A percentile compares a stretch with the other conserved stretches of the same genome.
Conservation (phyloP, 495 filamentous ascomycete species). For the Massariosphaeria phaeospora region DNA sequence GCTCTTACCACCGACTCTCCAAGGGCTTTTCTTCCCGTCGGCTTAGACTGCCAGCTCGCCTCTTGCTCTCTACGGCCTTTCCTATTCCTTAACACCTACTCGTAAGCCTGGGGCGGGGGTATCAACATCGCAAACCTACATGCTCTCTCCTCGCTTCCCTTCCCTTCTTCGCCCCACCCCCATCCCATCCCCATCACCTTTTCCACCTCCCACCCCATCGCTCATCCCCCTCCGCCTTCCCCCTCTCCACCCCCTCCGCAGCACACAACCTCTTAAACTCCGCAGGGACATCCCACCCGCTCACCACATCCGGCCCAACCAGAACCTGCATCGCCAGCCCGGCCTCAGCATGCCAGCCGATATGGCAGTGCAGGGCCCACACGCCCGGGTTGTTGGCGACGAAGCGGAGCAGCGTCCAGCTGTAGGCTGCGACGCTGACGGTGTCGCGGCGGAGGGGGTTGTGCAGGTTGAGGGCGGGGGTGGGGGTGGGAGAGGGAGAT, state of each 20-base stretch:
- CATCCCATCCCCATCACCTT: too few species aligned
- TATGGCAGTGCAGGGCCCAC: constrained; percentile 39
- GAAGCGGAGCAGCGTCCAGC: constrained; percentile 37
- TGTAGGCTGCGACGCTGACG: constrained; percentile 35
- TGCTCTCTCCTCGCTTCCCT: not conserved
- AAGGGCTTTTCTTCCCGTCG: too few species aligned
- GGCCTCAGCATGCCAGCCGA: constrained; percentile 55
- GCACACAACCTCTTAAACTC: constrained; percentile 45
- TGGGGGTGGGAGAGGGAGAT: too few species aligned
- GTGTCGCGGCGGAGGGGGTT: constrained; percentile 39
- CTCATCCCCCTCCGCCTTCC: constrained; percentile 46
- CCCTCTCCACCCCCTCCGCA: constrained; percentile 43
- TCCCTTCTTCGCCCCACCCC: not conserved
- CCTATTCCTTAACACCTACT: too few species aligned
- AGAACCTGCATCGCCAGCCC: constrained; percentile 59
- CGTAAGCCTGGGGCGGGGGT: too few species aligned
- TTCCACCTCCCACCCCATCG: constrained; percentile 22
- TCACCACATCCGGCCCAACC: constrained; percentile 45
- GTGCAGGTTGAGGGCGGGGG: constrained; percentile 25
- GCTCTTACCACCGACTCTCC: too few species aligned
- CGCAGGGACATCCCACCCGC: constrained; percentile 43
- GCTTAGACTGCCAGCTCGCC: too few species aligned
- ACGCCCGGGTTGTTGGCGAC: constrained; percentile 38
- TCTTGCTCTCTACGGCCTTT: too few species aligned
- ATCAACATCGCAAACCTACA: too few species aligned